A percentile compares a stretch with the other conserved stretches of the same genome.
Conservation (phyloP, 2,329 filamentous ascomycete species). For the Diaporthe humulicola region DNA sequence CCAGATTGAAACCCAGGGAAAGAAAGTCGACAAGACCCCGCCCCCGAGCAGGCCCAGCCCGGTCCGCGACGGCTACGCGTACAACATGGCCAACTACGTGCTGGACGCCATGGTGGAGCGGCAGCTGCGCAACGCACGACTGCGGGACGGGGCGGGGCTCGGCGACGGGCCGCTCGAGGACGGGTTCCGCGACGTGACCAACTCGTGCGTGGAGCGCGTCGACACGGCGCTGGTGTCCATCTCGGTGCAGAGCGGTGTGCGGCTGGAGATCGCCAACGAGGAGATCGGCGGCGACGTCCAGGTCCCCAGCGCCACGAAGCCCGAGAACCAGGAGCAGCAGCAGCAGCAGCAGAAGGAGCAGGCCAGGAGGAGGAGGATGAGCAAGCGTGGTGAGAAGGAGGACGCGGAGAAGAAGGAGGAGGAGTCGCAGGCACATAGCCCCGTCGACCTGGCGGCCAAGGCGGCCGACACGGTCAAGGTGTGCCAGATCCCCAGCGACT, state of each 20-base stretch:
- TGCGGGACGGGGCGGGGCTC: conserved; percentile 59
- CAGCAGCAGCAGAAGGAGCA: neutral
- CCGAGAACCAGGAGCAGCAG: neutral
- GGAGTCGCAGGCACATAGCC: neutral
- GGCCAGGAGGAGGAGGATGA: neutral
- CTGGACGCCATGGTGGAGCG: conserved; percentile 61
- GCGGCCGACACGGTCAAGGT: conserved; percentile 42
- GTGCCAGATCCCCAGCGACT: conserved; percentile 60
- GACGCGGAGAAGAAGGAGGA: neutral
- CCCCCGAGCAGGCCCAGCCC: conserved; percentile 44
- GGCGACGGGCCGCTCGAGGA: conserved; percentile 52
- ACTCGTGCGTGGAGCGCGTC: conserved; percentile 54
- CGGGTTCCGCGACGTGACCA: conserved; percentile 58
- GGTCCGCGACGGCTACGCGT: conserved; percentile 57
- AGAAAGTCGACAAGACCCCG: neutral
- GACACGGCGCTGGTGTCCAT: conserved; percentile 10
- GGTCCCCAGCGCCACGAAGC: conserved; percentile 40
- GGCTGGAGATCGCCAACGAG: conserved; percentile 43
- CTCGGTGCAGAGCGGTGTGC: conserved; percentile 40
- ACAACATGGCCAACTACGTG: conserved; percentile 56
- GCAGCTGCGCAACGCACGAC: conserved; percentile 58
- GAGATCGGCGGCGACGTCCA: conserved; percentile 38
- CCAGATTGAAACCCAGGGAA: neutral
- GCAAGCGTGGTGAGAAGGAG: neutral
- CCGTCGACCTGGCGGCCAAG: conserved; percentile 36